A percentile compares a stretch with the other conserved stretches of the same genome.
Evolutionary conservation across 1,284 basidiomycete genomes (phyloP).

Genomic region (Trichosporon coremiiforme): DNA sequence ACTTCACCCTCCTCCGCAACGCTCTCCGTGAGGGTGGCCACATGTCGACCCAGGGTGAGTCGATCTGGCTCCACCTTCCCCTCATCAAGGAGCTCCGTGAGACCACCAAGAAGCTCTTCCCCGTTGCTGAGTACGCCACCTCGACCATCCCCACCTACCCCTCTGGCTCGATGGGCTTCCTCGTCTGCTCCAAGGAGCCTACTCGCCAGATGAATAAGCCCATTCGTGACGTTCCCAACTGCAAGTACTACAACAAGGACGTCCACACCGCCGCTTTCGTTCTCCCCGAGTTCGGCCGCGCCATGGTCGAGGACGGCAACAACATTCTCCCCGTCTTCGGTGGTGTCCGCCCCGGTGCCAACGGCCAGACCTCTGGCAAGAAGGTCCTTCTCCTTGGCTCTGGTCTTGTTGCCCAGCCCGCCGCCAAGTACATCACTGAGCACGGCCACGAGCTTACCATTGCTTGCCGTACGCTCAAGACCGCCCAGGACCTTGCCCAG

Average conservation of each 20-base stretch:
- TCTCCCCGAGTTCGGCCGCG: slow-evolving; percentile 87
- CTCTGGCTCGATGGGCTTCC: slow-evolving; percentile 94
- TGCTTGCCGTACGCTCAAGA: slow-evolving; percentile 82
- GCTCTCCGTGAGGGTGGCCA: slow-evolving; percentile 87
- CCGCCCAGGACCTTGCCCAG: slow-evolving; percentile 70
- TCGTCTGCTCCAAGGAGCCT: slow-evolving; percentile 81
- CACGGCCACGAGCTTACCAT: slow-evolving; percentile 78
- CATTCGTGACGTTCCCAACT: slow-evolving; percentile 67
- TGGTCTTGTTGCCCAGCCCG: slow-evolving; percentile 91
- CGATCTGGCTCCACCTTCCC: slow-evolving; percentile 89
- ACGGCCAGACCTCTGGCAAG: slow-evolving; percentile 59
- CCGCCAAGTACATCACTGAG: slow-evolving; percentile 88
- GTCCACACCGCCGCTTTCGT: slow-evolving; percentile 68
- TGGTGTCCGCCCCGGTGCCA: slow-evolving; percentile 59
- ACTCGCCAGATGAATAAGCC: slow-evolving; percentile 72
- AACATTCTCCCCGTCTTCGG: slow-evolving; percentile 70
- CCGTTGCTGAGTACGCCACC: slow-evolving; percentile 86
- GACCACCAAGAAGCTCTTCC: slow-evolving; percentile 78
- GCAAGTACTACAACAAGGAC: slow-evolving; percentile 42
- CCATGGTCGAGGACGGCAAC: slow-evolving; percentile 70
- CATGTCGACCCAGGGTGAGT: slow-evolving; percentile 96
- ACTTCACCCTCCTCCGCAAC: slow-evolving; percentile 91
- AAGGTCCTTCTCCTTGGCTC: slow-evolving; percentile 91
- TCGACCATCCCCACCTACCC: slow-evolving; percentile 98
- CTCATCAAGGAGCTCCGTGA: slow-evolving; percentile 79